Base-by-base conservation (phyloP, 192 early-diverging fungal genomes). In the Backusella luteola region DNA sequence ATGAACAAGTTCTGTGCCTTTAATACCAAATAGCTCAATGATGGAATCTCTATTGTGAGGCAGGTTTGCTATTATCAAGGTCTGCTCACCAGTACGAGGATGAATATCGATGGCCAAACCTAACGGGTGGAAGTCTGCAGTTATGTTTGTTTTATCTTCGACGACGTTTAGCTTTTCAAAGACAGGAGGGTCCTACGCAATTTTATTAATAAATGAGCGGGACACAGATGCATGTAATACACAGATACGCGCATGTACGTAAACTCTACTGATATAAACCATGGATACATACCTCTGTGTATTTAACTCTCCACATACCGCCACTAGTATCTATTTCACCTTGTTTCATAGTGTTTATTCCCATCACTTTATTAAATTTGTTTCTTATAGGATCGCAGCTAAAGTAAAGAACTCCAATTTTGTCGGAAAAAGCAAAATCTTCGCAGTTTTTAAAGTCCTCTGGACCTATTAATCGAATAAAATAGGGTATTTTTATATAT, bases 71-170 rank as follows among this genome's bases (percentile, higher is more conserved):
- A 56, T 42, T 4, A 79, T n/a, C 36, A 83, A 21, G 2, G 26
- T 7, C 39, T 42, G n/a, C 2, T 73, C 29, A 1, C 39, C 39
- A 19, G 70, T 71, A 4, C 42, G 26, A 7, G 70, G 41, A 34
- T 71, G 23, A n/a, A 56, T 34, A 35, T 80, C 75, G 6, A 80
- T 5, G 12, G 70, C 66, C 11, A 83, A 14, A 39, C 81, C 81
- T 15, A 83, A 75, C 1, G 81, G 77, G 39, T 83, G 81, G 29
- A 76, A 73, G 38, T 76, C 75, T 63, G 26, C 26, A 63, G 56
- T 26, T 29, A 63, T 14, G 29, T 21, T 39, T 6, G 29, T 8
- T 14, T 34, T 34, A 11, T 49, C 21, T 52, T 32, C 19, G 1
- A 72, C 21, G 29, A 76, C 26, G 8, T 5, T 14, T 4, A 76